Evolutionary conservation across 2,329 filamentous ascomycete genomes (phyloP).

Genomic region (Bertia moriformis): DNA sequence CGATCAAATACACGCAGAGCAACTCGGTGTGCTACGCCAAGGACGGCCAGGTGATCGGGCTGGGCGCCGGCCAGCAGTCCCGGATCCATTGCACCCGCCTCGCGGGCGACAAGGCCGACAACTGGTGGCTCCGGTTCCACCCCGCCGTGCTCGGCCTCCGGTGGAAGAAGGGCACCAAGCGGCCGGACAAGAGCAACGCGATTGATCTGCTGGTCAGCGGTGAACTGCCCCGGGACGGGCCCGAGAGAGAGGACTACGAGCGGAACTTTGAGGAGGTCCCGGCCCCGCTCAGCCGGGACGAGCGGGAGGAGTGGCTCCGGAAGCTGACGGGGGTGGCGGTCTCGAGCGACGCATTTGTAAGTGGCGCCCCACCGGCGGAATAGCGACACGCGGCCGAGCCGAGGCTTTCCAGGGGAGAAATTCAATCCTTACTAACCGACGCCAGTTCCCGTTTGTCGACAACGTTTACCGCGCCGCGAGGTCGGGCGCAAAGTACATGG

Average conservation of each 20-base stretch:
- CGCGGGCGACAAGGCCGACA: slow-evolving; percentile 94
- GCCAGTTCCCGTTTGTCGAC: slow-evolving; percentile 90
- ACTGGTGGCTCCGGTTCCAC: slow-evolving; percentile 99
- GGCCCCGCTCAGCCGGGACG: slow-evolving; percentile 63
- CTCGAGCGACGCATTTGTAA: slow-evolving; percentile 87
- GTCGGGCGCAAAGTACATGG: slow-evolving; percentile 89
- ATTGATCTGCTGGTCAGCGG: slow-evolving; percentile 91
- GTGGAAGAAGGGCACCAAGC: slow-evolving; percentile 96
- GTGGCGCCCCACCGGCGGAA: slow-evolving; percentile 24
- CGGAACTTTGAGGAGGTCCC: slow-evolving; percentile 82
- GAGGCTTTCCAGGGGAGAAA: not conserved
- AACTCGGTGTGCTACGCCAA: slow-evolving; percentile 97
- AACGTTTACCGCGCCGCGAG: slow-evolving; percentile 85
- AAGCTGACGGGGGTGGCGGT: slow-evolving; percentile 73
- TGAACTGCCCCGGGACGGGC: slow-evolving; percentile 67
- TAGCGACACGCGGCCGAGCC: slow-evolving; percentile 1
- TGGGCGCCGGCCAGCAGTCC: slow-evolving; percentile 92
- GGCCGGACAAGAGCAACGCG: slow-evolving; percentile 93
- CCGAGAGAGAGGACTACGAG: slow-evolving; percentile 79
- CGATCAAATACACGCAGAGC: slow-evolving; percentile 95
- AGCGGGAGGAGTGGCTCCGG: slow-evolving; percentile 72
- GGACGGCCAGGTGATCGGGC: slow-evolving; percentile 82
- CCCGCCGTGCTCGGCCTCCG: slow-evolving; percentile 72
- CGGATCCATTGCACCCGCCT: slow-evolving; percentile 97
- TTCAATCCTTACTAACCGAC: slow-evolving; percentile 4